Base-by-base conservation (phyloP, 1,284 basidiomycete species). In the Austroboletus olivaceoglutinosus region DNA sequence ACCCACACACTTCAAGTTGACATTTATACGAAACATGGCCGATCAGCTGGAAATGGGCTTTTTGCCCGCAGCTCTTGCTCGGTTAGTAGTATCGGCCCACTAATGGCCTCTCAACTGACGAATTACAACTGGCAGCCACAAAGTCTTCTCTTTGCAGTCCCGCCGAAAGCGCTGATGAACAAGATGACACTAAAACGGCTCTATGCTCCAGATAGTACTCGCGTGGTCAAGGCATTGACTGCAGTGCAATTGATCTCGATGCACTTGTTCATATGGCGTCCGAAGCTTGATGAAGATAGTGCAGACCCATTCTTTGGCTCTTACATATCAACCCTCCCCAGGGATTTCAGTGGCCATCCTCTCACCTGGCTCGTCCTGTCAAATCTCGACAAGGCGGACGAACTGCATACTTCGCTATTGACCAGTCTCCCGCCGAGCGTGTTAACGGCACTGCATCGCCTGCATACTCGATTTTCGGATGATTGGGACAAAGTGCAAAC, bases 251-350 rank as follows among this genome's bases (percentile, higher is more conserved):
- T 81, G 27, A 75, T 83, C 42, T 80, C 85, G 18, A 68, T 89
- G 49, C 85, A 89, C 71, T 69, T 89, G 6, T 74, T 76, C 46
- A 69, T 86, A 12, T 71, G 80, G 66, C 76, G 74, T 33, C 78
- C 78, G 44, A 52, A 54, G 60, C 54, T 51, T 36, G 61, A 67
- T 12, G 53, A 62, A 8, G 70, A 72, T 15, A 83, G 81, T 29
- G 50, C 53, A 19, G 83, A 91, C 58, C 74, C 78, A 52, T 63
- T 67, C n/a, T 93, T 89, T 70, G 82, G 83, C 21, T 81, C 84
- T 3, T 94, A 91, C 61, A 83, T 94, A 47, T 82, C 83, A 1
- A 77, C 82, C 1, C 70, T 95, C 16, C 92, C 91, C 4, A 63
- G 65, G 47, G 70, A 81, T 34, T 93, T 94, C 64, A 75, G 70